Evolutionary conservation across 352 stramenopile genomes (phyloP).

Genomic region (Globisporangium solare): DNA sequence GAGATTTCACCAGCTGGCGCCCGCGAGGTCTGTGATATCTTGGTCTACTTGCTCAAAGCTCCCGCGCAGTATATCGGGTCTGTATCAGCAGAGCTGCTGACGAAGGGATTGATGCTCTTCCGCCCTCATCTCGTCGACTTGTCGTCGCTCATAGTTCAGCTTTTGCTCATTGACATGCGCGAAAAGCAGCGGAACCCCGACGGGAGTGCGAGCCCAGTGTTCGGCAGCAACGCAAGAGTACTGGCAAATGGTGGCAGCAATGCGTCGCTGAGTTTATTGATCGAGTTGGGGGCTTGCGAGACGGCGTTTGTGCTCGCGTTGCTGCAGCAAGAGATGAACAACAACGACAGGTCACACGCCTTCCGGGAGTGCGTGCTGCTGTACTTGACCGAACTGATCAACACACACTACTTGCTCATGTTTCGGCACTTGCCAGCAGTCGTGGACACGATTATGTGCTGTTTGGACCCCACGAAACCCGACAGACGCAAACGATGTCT

Average conservation of each 20-base stretch:
- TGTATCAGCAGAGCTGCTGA: slow-evolving; percentile 71
- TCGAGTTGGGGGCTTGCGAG: slow-evolving; percentile 75
- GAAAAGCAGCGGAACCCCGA: slow-evolving; percentile 55
- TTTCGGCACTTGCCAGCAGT: slow-evolving; percentile 77
- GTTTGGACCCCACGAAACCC: slow-evolving; percentile 80
- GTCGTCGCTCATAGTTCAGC: slow-evolving; percentile 65
- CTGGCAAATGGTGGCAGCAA: slow-evolving; percentile 58
- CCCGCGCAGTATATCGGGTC: slow-evolving; percentile 52
- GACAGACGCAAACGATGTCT: slow-evolving; percentile 77
- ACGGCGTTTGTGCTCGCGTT: slow-evolving; percentile 70
- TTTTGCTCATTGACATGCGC: slow-evolving; percentile 69
- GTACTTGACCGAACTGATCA: slow-evolving; percentile 79
- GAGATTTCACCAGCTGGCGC: slow-evolving; percentile 73
- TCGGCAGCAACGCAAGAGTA: slow-evolving; percentile 40
- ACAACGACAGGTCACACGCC: slow-evolving; percentile 51
- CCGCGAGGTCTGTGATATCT: slow-evolving; percentile 75
- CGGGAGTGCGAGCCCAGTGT: slow-evolving; percentile 22
- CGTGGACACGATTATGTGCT: slow-evolving; percentile 83
- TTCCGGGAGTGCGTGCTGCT: slow-evolving; percentile 75
- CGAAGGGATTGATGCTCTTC: slow-evolving; percentile 82
- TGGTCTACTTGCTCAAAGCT: slow-evolving; percentile 60
- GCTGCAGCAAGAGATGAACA: slow-evolving; percentile 83
- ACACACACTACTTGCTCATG: slow-evolving; percentile 81
- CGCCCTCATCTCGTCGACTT: slow-evolving; percentile 76
- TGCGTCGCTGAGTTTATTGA: slow-evolving; percentile 67